phyloP scores from a whole-genome alignment of 129 eudicot species.

The Flaveria linearis region DNA sequence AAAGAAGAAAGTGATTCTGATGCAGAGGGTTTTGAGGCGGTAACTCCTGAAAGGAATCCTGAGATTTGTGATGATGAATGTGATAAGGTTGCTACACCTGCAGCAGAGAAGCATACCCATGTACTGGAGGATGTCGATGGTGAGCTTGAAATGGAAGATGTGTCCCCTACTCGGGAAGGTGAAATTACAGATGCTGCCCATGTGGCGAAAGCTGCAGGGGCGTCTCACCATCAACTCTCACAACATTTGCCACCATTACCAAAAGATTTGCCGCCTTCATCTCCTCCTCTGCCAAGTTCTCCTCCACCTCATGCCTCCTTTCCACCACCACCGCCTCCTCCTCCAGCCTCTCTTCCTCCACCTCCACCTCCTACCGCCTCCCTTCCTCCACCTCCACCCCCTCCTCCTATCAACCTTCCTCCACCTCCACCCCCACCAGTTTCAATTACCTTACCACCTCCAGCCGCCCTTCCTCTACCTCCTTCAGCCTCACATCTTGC shows the following conservation, averaged over 20 bases:
- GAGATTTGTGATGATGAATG: conserved; percentile 45
- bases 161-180: conserved; percentile 64
- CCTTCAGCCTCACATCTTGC: conserved; percentile 16
- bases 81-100: conserved; percentile 39
- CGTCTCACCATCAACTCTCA: conserved; percentile 33
- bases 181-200: conserved; percentile 24
- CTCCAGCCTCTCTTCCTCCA: conserved; percentile 23
- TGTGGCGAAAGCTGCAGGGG: conserved; percentile 22
- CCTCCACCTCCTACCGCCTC: conserved; percentile 29
- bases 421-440: not conserved
- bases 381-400: conserved; percentile 40
- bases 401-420: conserved; percentile 21
- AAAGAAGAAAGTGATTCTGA: conserved; percentile 83
- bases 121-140: conserved; percentile 95
- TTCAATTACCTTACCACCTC: conserved; percentile 22
- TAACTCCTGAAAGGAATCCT: conserved; percentile 77
- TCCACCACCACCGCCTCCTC: conserved; percentile 32
- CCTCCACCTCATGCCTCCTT: conserved; percentile 36
- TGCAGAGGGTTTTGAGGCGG: conserved; percentile 87
- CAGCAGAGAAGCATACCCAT: conserved; percentile 62
- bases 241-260: conserved; percentile 51
- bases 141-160: conserved; percentile 97
- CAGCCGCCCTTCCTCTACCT: conserved; percentile 24
- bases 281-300: conserved; percentile 58
- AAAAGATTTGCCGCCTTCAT: conserved; percentile 50